phyloP scores from a whole-genome alignment of 75 land plant genomes.

The Pinus albicaulis region DNA sequence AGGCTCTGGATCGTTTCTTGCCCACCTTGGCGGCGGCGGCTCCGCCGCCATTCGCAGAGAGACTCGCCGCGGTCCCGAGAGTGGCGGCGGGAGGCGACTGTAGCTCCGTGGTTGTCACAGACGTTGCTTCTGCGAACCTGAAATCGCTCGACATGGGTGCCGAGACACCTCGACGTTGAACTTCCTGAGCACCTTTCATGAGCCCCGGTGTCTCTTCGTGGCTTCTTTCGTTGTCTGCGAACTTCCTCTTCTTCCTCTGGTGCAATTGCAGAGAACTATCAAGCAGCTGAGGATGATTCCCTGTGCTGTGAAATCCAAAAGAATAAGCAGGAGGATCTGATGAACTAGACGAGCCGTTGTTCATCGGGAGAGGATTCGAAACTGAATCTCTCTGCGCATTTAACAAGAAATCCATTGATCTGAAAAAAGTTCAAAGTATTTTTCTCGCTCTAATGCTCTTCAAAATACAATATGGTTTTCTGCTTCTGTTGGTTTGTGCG shows the following conservation, averaged over 20 bases:
- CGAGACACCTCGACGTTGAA: background rate
- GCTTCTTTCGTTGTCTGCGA: background rate
- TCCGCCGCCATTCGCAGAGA: background rate
- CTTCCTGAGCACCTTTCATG: background rate
- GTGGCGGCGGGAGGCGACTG: conserved; percentile 4
- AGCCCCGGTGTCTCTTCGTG: background rate
- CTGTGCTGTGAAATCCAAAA: too few relatives aligned
- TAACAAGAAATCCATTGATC: too few relatives aligned
- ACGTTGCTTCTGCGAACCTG: background rate
- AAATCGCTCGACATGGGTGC: background rate
- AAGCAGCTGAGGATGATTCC: too few relatives aligned
- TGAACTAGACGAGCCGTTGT: too few relatives aligned
- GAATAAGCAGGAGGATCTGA: too few relatives aligned
- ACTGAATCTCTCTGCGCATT: too few relatives aligned
- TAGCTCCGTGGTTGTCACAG: conserved; percentile 3
- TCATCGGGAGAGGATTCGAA: too few relatives aligned
- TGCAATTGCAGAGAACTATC: background rate
- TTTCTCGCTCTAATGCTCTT: too few relatives aligned
- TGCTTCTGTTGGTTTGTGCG: too few relatives aligned
- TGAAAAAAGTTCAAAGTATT: too few relatives aligned
- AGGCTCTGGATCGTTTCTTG: conserved; percentile 39
- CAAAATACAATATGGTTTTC: too few relatives aligned
- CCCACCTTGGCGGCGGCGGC: conserved; percentile 14
- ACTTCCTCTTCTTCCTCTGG: background rate
- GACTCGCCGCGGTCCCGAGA: background rate